Percentiles rank a stretch among this genome's conserved stretches.
These are phyloP conservation scores for Camelina sativa DNA, from an alignment of 345 rosid genomes.

Conservation along the genomic window DNA sequence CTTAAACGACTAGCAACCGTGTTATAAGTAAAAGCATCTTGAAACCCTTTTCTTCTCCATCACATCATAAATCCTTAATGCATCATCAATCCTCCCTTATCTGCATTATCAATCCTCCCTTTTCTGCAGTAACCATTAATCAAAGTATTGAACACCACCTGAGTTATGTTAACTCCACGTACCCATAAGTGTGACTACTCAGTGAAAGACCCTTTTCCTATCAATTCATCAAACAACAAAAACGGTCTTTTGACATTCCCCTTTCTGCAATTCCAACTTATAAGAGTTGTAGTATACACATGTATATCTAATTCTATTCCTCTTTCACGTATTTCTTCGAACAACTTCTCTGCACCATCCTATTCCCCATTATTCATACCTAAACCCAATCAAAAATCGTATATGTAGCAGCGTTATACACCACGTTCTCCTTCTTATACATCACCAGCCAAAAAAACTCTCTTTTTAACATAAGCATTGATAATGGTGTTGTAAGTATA, in stretches of 20 bases:
- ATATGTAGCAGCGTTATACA: conserved; percentile 58
- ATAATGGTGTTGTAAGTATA: conserved; percentile 64
- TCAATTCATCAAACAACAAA: conserved; percentile 67
- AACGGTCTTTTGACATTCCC: conserved; percentile 59
- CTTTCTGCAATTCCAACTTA: conserved; percentile 54
- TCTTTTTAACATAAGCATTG: conserved; percentile 53
- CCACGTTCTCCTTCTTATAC: conserved; percentile 52
- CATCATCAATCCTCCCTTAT: conserved; percentile 70
- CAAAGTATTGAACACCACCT: conserved; percentile 64
- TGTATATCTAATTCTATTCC: conserved; percentile 53
- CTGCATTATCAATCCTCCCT: conserved; percentile 74
- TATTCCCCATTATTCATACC: conserved; percentile 43
- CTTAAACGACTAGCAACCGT: conserved; percentile 61
- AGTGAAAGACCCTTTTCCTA: conserved; percentile 56
- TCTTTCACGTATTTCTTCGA: conserved; percentile 65
- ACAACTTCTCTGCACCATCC: conserved; percentile 58
- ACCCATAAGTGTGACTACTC: conserved; percentile 67
- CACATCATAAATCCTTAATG: conserved; percentile 47
- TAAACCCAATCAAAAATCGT: conserved; percentile 53
- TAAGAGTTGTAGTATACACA: conserved; percentile 56
- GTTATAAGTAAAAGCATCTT: conserved; percentile 63
- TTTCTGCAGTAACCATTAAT: conserved; percentile 68
- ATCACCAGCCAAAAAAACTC: conserved; percentile 54
- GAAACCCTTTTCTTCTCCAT: conserved; percentile 77
- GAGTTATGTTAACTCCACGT: conserved; percentile 52